Base-by-base conservation (phyloP, 2,329 filamentous ascomycete genomes). In the Penicillium paneum region DNA sequence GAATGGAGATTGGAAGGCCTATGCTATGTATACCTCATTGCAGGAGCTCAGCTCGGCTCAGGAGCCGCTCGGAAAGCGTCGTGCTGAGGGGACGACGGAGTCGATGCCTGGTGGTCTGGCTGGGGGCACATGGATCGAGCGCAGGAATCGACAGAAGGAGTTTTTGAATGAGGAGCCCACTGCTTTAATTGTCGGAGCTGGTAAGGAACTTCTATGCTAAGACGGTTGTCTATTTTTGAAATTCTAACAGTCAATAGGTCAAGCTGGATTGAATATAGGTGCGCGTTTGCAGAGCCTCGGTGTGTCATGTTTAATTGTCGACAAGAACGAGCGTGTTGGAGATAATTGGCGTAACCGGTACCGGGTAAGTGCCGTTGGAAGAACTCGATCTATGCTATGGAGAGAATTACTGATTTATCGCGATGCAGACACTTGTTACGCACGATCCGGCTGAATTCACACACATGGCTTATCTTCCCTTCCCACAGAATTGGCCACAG, bases 261-360 rank as follows among this genome's bases (percentile, higher is more conserved):
- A 78, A 58, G 68, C 75, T 17, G 76, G 76, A 15, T 60, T 78
- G 17, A 76, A 72, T 29, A 62, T 74, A 43, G 75, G 68, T 24
- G 76, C 76, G 32, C 71, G 76, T 11, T 65, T 78, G 2, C 68
- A 76, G 49, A 71, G 69, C 3, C 63, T 78, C 12, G 71, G 73
- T 4, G 52, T 79, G 0, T 68, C 71, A 5, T 68, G 65, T 46
- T 64, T 80, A 17, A 67, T 81, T 29, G 62, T 81, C 13, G 79
- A 81, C 47, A 72, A 72, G 48, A 74, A 76, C 36, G 66, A 73
- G 15, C 67, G 74, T 0, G 67, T 81, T 10, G 79, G 79, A 5
- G 78, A 81, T 56, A 79, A 78, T 46, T 81, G 79, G 79, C 66
- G 77, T 3, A 71, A 75, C 15, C 72, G 80, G n/a, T 82, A 82